phyloP scores from a whole-genome alignment of 1,284 basidiomycete genomes.

The Ustilago sp. region DNA sequence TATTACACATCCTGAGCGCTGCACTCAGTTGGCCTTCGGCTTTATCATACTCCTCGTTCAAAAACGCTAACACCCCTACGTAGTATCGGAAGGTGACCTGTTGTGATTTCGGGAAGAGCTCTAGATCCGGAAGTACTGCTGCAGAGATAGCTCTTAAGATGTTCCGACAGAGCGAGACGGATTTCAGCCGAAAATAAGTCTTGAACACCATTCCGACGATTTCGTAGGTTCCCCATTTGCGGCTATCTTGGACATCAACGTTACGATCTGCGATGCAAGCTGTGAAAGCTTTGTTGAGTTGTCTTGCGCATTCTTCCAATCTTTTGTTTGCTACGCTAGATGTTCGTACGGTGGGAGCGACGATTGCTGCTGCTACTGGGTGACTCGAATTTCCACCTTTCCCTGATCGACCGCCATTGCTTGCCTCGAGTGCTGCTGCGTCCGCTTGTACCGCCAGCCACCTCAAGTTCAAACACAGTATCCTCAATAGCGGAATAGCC shows the following conservation, averaged over 20 bases:
- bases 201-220: slow-evolving; percentile 92
- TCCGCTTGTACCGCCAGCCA: slow-evolving; percentile 60
- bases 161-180: slow-evolving; percentile 90
- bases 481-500: slow-evolving; percentile 57
- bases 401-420: not conserved
- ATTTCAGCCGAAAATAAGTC: slow-evolving; percentile 93
- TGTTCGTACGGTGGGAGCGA: slow-evolving; percentile 12
- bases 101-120: slow-evolving; percentile 82
- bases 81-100: slow-evolving; percentile 86
- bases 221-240: slow-evolving; percentile 93
- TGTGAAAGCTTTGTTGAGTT: slow-evolving; percentile 91
- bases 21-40: slow-evolving; percentile 84
- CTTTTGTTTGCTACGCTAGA: slow-evolving; percentile 70
- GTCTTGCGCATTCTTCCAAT: slow-evolving; percentile 90
- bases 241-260: slow-evolving; percentile 76
- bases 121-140: slow-evolving; percentile 85
- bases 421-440: slow-evolving; percentile 19
- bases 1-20: slow-evolving; percentile 84
- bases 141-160: slow-evolving; percentile 88
- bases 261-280: slow-evolving; percentile 85
- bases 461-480: slow-evolving; percentile 58
- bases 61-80: slow-evolving; percentile 89
- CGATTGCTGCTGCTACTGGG: slow-evolving; percentile 14
- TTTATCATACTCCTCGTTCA: slow-evolving; percentile 84
- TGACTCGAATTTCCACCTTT: not conserved